Conservation (phyloP, 2,329 filamentous ascomycete genomes). For the Didymella arachidicola region DNA sequence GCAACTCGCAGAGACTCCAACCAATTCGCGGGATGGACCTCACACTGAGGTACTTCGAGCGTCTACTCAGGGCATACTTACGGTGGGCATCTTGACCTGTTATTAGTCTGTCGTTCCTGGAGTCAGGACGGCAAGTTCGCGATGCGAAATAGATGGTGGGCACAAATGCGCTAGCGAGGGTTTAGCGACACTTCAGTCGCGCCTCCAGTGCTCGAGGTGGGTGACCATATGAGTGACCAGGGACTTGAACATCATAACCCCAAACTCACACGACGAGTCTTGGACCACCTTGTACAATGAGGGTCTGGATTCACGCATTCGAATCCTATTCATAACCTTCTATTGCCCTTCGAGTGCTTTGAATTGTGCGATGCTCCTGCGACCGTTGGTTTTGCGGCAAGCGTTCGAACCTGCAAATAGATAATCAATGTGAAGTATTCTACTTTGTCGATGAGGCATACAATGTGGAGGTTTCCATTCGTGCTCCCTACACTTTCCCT, state of each 20-base stretch:
- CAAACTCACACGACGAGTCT: background rate
- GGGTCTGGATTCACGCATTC: background rate
- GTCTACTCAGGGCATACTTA: constrained; percentile 50
- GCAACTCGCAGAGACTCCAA: constrained; percentile 78
- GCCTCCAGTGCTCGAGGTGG: constrained; percentile 26
- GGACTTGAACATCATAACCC: background rate
- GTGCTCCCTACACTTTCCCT: background rate
- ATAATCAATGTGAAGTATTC: background rate
- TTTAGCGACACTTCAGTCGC: constrained; percentile 25
- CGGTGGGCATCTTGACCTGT: constrained; percentile 57
- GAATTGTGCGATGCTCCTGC: background rate
- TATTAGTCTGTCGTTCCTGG: constrained; percentile 38
- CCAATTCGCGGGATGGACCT: constrained; percentile 41
- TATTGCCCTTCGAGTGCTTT: background rate
- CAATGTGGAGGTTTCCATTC: background rate
- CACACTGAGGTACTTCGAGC: constrained; percentile 26
- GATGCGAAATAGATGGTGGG: constrained; percentile 25
- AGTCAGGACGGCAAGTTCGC: constrained; percentile 34
- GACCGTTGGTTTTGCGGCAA: background rate
- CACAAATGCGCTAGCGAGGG: constrained; percentile 25
- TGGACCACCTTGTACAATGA: background rate
- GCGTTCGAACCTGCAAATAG: background rate
- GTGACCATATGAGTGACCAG: constrained; percentile 32
- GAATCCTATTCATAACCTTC: background rate
- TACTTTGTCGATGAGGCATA: background rate